Evolutionary conservation across 2,329 filamentous ascomycete species (phyloP).

Genomic region (Aspergillus caelatus): DNA sequence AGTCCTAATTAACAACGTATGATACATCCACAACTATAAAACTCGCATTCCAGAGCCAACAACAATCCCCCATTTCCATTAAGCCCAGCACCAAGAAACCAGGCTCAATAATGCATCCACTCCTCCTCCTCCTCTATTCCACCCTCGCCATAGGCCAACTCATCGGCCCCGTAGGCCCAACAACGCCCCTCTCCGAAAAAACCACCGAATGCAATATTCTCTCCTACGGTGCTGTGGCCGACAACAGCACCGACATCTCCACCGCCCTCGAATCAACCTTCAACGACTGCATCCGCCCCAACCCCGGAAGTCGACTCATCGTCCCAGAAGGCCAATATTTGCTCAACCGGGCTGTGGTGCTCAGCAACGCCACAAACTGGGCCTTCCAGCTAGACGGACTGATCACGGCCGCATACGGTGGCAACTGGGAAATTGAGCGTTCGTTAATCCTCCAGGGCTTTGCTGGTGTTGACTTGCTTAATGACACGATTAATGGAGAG

Average conservation of each 20-base stretch:
- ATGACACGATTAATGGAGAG: constrained; percentile 37
- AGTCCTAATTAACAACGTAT: background rate
- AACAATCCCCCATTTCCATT: background rate
- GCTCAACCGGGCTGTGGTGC: constrained; percentile 27
- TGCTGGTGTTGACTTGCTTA: constrained; percentile 30
- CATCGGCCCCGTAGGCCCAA: constrained; percentile 30
- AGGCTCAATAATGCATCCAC: background rate
- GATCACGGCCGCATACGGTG: constrained; percentile 34
- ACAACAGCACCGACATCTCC: constrained; percentile 36
- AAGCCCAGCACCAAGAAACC: background rate
- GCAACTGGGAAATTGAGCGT: constrained; percentile 31
- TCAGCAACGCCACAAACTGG: constrained; percentile 36
- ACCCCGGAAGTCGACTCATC: constrained; percentile 29
- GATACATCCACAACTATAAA: background rate
- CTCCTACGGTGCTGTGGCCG: constrained; percentile 32
- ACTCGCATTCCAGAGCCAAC: background rate
- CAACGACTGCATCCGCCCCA: constrained; percentile 22
- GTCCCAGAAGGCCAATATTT: constrained; percentile 33
- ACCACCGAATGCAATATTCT: constrained; percentile 35
- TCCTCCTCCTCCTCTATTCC: background rate
- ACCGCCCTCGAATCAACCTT: constrained; percentile 33
- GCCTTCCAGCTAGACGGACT: constrained; percentile 40
- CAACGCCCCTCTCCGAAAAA: constrained; percentile 31
- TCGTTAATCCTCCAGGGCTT: constrained; percentile 33
- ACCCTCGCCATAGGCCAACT: constrained; percentile 16